Evolutionary conservation across 2,329 filamentous ascomycete species (phyloP).

Genomic region (Pezicula neosporulosa): DNA sequence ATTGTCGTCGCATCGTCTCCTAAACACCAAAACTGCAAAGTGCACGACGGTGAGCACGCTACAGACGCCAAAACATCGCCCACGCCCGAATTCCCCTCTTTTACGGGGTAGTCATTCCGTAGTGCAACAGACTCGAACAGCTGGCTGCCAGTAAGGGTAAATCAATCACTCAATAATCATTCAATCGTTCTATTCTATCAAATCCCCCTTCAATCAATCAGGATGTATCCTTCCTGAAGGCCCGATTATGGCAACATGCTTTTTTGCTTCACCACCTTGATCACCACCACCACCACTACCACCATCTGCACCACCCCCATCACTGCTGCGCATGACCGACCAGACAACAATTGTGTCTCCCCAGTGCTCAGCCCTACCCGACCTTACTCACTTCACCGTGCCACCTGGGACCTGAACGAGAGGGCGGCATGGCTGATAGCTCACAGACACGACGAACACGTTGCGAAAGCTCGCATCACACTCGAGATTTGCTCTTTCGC

Average conservation of each 20-base stretch:
- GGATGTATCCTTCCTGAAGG: background rate
- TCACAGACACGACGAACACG: background rate
- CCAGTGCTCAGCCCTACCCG: conserved; percentile 20
- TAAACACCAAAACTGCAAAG: background rate
- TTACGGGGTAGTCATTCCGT: too few relatives aligned
- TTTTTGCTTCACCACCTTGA: background rate
- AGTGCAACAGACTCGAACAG: too few relatives aligned
- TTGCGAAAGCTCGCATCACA: background rate
- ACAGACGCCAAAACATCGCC: background rate
- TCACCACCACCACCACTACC: too few relatives aligned
- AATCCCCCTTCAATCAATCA: too few relatives aligned
- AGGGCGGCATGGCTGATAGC: too few relatives aligned
- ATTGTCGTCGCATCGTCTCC: background rate
- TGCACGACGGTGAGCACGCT: too few relatives aligned
- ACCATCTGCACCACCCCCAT: background rate
- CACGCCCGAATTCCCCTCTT: background rate
- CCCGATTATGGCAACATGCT: too few relatives aligned
- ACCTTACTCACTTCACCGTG: conserved; percentile 2
- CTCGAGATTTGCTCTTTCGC: background rate
- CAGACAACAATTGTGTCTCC: background rate
- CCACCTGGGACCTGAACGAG: background rate
- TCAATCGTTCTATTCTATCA: too few relatives aligned
- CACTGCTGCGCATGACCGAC: too few relatives aligned
- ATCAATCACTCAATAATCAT: too few relatives aligned
- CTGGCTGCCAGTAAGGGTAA: too few relatives aligned